Conservation (phyloP, 116 monocot genomes). For the Dioscorea cayenensis region DNA sequence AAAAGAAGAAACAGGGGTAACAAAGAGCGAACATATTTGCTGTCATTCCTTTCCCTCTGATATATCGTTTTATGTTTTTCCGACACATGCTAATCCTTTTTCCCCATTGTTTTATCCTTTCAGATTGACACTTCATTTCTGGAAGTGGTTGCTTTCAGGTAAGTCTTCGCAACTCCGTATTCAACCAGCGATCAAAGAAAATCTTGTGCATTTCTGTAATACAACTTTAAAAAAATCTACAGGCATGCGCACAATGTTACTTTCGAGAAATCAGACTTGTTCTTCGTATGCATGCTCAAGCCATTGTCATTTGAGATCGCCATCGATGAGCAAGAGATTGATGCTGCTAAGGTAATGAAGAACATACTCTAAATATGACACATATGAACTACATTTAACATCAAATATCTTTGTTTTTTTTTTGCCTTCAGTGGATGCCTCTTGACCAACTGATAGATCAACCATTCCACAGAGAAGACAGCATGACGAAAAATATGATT, state of each 20-base stretch:
- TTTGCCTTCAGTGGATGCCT: slow-evolving; percentile 67
- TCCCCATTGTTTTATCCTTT: not conserved
- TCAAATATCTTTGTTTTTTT: not conserved
- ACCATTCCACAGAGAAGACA: slow-evolving; percentile 52
- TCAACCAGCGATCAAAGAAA: not conserved
- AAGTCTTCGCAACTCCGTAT: not conserved
- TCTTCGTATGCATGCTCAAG: slow-evolving; percentile 77
- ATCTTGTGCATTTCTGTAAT: not conserved
- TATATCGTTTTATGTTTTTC: not conserved
- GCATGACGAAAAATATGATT: slow-evolving; percentile 41
- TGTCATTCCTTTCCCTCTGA: not conserved
- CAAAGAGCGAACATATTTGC: not conserved
- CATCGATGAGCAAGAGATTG: slow-evolving; percentile 63
- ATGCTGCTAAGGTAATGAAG: slow-evolving; percentile 59
- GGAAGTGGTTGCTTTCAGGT: slow-evolving; percentile 90
- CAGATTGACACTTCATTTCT: slow-evolving; percentile 72
- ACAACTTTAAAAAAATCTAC: not conserved
- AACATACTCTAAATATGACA: not conserved
- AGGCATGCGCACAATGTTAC: slow-evolving; percentile 79
- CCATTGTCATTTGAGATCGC: slow-evolving; percentile 56
- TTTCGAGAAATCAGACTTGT: slow-evolving; percentile 74
- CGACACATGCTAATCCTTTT: not conserved
- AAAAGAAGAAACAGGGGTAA: slow-evolving; percentile 92
- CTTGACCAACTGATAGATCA: slow-evolving; percentile 57
- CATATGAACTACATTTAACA: not conserved